These are phyloP conservation scores for Penicillium egyptiacum DNA, from an alignment of 495 filamentous ascomycete genomes.

Conservation along the genomic window DNA sequence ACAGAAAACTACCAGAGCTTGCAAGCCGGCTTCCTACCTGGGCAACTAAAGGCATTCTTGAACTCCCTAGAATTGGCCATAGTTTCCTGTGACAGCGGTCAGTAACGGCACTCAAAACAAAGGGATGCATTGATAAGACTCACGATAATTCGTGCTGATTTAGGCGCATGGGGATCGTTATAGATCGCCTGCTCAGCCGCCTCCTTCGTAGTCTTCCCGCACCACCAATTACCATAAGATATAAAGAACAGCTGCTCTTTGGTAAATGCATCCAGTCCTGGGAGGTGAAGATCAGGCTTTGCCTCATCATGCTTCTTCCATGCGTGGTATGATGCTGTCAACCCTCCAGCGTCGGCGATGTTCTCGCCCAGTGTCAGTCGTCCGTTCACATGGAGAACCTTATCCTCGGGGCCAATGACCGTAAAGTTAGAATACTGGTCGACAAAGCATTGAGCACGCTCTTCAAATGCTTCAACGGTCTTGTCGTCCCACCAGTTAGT, in stretches of 20 bases:
- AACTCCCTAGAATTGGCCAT: constrained; percentile 69
- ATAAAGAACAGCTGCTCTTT: constrained; percentile 77
- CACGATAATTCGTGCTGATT: constrained; percentile 58
- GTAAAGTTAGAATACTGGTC: constrained; percentile 67
- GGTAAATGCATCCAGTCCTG: constrained; percentile 62
- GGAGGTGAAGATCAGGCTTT: constrained; percentile 57
- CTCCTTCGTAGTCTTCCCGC: constrained; percentile 60
- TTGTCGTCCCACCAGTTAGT: constrained; percentile 70
- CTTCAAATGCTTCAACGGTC: constrained; percentile 61
- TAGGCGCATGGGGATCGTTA: constrained; percentile 65
- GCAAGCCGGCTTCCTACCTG: constrained; percentile 62
- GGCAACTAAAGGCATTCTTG: constrained; percentile 64
- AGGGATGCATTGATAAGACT: constrained; percentile 22
- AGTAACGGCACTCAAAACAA: constrained; percentile 7
- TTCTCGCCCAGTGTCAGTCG: constrained; percentile 70
- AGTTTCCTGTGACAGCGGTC: constrained; percentile 45
- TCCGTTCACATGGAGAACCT: constrained; percentile 66
- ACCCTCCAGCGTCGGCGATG: constrained; percentile 72
- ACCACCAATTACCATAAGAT: constrained; percentile 67
- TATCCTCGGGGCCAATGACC: constrained; percentile 52
- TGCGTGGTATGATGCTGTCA: constrained; percentile 63
- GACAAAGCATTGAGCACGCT: constrained; percentile 68
- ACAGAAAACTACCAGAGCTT: constrained; percentile 59
- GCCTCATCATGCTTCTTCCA: constrained; percentile 60
- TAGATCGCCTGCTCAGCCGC: constrained; percentile 56